These are phyloP conservation scores for Cadophora gregata DNA, from an alignment of 2,329 filamentous ascomycete species.

Conservation along the genomic window DNA sequence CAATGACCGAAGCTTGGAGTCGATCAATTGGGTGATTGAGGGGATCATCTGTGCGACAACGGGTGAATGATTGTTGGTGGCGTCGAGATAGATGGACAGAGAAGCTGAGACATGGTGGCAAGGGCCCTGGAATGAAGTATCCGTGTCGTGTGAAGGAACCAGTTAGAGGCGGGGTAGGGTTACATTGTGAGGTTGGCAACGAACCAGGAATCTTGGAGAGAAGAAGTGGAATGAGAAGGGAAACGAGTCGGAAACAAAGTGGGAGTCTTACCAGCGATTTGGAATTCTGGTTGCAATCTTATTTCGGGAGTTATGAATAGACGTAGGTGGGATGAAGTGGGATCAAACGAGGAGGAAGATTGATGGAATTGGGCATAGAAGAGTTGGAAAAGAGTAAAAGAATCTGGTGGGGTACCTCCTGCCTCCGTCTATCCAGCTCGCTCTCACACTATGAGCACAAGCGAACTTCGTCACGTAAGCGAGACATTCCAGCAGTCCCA, in stretches of 20 bases:
- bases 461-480: not conserved
- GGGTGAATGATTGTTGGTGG: conserved; percentile 3
- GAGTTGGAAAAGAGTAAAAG: not conserved
- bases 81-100: not conserved
- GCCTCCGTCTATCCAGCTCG: no score
- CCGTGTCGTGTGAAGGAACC: not conserved
- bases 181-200: not conserved
- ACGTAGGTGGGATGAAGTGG: not conserved
- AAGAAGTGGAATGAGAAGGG: not conserved
- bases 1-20: not conserved
- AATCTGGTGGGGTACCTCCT: not conserved
- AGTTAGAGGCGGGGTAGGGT: conserved; percentile 4
- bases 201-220: not conserved
- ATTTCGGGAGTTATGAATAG: not conserved
- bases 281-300: not conserved
- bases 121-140: not conserved
- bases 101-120: not conserved
- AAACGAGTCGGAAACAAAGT: not conserved
- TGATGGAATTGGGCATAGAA: not conserved
- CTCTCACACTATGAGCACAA: no score
- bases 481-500: not conserved
- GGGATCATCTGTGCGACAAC: not conserved
- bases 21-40: not conserved
- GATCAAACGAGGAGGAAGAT: not conserved
- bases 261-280: not conserved